Base-by-base conservation (phyloP, 139 green algal genomes). In the Tetradesmus obliquus region DNA sequence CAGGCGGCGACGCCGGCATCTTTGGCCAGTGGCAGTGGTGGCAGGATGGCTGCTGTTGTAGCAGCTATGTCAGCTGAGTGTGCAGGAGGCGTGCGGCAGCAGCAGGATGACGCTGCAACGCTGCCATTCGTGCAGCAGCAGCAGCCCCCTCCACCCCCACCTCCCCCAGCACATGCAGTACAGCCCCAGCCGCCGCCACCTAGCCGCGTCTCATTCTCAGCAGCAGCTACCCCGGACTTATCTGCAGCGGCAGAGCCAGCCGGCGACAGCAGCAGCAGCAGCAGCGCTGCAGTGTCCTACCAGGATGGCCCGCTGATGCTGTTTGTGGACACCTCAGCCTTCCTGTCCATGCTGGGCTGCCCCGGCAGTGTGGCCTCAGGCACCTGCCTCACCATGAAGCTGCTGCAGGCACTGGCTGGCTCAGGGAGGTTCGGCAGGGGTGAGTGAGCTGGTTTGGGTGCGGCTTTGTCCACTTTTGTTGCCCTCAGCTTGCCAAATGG, bases 261-360 rank as follows among this genome's bases (percentile, higher is more conserved):
- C 32, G 58, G 60, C 80, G 45, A 58, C 57, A 81, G 62, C 8
- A 72, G 84, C 60, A 80, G 57, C 58, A 83, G 79, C 87, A 32
- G 79, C 76, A 45, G 79, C 79, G 15, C 71, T 66, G 83, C 72
- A 62, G 89, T 74, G 32, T 2, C 17, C 55, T 62, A 87, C 57
- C 51, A 79, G 45, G 82, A 69, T 88, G 96, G 96, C 3, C 96
- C 96, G 19, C 93, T 98, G 91, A 94, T 98, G 54, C 89, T 98
- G 24, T 96, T 98, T 80, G 94, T 95, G 0, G 96, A 98, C 91
- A 98, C 96, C 84, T 95, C 91, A 12, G 96, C 96, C 2, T 91
- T 98, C 72, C 89, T 98, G 87, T 60, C 91, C 60, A 97, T 98
- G 95, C 93, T 97, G 62, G 96, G 96, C 0, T 92, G 92, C 20